Percentiles rank a stretch among this genome's conserved stretches.
Evolutionary conservation across 2,329 filamentous ascomycete species (phyloP).

Genomic region (Diaporthe amygdali): DNA sequence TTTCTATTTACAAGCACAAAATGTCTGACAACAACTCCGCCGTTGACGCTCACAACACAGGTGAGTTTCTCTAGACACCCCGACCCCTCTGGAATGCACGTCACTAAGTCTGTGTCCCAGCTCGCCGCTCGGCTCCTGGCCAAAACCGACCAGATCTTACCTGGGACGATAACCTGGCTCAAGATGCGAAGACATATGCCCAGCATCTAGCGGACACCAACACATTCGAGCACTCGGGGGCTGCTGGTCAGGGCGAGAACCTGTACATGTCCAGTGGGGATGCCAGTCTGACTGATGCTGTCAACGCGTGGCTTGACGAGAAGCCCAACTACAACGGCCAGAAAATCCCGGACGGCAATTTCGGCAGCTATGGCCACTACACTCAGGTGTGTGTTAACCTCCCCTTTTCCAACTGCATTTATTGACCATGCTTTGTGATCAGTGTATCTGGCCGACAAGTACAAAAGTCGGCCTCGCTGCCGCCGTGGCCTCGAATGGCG

Average conservation of each 20-base stretch:
- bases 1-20: not conserved
- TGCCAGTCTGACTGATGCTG: not conserved
- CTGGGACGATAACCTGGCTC: not conserved
- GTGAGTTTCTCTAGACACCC: not conserved
- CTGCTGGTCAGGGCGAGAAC: conserved; percentile 16
- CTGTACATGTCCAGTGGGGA: conserved; percentile 13
- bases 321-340: conserved; percentile 24
- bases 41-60: not conserved
- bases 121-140: not conserved
- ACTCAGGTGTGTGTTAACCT: not conserved
- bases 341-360: conserved; percentile 23
- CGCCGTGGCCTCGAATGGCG: conserved; percentile 18
- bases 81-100: not conserved
- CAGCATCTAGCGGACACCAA: not conserved
- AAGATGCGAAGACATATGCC: not conserved
- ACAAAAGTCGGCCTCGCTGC: conserved; percentile 24
- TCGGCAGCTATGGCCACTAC: conserved; percentile 25
- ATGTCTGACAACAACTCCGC: not conserved
- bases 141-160: not conserved
- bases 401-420: not conserved
- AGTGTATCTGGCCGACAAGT: conserved; percentile 26
- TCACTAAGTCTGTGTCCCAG: not conserved
- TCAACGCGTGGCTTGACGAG: conserved; percentile 23
- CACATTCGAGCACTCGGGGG: conserved; percentile 11
- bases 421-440: not conserved